These are phyloP conservation scores for Geosmithia putterillii DNA, from an alignment of 2,329 filamentous ascomycete species.

Conservation along the genomic window DNA sequence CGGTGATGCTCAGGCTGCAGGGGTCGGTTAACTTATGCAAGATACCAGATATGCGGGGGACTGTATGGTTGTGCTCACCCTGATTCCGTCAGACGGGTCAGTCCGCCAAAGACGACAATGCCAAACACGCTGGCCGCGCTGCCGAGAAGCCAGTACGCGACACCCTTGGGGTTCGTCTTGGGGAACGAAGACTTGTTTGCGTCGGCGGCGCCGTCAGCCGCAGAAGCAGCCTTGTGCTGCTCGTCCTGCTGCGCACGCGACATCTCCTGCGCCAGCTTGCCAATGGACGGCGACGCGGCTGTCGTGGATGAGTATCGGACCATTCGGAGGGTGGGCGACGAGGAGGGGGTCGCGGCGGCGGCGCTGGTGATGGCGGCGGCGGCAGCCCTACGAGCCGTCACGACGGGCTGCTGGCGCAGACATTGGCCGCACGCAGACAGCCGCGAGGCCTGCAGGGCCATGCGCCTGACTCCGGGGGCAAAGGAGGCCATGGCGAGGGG, in stretches of 20 bases:
- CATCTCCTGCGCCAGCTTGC: constrained; percentile 12
- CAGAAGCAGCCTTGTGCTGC: not conserved
- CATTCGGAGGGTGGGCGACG: constrained; percentile 25
- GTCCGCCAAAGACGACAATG: constrained; percentile 87
- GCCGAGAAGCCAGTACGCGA: constrained; percentile 85
- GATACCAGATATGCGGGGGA: no score
- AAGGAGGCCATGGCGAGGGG: constrained; percentile 26
- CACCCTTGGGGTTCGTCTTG: constrained; percentile 58
- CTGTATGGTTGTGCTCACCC: constrained; percentile 61
- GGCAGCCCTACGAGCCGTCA: no score
- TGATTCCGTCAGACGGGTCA: constrained; percentile 91
- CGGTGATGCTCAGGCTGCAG: constrained; percentile 81
- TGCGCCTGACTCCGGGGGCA: constrained; percentile 26
- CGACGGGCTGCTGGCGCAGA: constrained; percentile 15
- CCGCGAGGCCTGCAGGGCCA: constrained; percentile 23
- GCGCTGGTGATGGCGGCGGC: no score
- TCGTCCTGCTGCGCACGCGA: constrained; percentile 1
- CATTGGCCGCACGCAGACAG: constrained; percentile 38
- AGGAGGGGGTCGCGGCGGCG: constrained; percentile 4
- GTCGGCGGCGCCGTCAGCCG: constrained; percentile 10
- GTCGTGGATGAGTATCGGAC: constrained; percentile 20
- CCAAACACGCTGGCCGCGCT: constrained; percentile 92
- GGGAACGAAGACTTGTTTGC: constrained; percentile 22
- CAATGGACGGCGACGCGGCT: constrained; percentile 10
- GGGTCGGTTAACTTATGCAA: not conserved